These are phyloP conservation scores for Colletotrichum cordylinicola DNA, from an alignment of 2,329 filamentous ascomycete genomes.

Conservation along the genomic window DNA sequence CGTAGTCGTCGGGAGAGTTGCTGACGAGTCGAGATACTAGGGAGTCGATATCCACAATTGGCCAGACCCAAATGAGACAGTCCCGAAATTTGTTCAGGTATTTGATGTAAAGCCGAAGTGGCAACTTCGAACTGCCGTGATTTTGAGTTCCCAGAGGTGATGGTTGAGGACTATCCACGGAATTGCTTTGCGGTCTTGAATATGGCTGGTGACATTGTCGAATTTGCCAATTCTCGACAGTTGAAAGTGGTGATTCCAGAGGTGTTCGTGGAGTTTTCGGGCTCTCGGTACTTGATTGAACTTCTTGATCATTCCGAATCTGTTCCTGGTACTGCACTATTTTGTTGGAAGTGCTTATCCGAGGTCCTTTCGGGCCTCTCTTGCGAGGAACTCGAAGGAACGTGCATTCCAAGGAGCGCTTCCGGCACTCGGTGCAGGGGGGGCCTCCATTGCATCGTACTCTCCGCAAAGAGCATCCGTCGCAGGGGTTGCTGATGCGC, in stretches of 20 bases:
- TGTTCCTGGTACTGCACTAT: background rate
- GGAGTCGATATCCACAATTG: background rate
- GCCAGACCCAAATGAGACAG: background rate
- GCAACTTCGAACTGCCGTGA: background rate
- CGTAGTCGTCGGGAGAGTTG: constrained; percentile 18
- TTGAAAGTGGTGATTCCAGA: background rate
- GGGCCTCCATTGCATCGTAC: background rate
- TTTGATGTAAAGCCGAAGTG: background rate
- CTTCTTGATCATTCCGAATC: background rate
- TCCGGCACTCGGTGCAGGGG: background rate
- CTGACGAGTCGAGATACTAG: background rate
- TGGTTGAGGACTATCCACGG: background rate
- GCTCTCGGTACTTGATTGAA: background rate
- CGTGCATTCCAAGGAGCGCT: background rate
- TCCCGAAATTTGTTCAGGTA: background rate
- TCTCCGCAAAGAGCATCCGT: background rate
- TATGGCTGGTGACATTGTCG: background rate
- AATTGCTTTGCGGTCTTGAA: background rate
- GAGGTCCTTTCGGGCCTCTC: background rate
- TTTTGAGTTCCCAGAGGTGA: background rate
- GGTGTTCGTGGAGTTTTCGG: background rate
- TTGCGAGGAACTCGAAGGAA: background rate
- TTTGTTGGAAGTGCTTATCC: background rate
- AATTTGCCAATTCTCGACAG: background rate
- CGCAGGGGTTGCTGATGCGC: background rate